Percentiles rank a stretch among this genome's conserved stretches.
phyloP scores from a whole-genome alignment of 768 basidiomycete species.

The Trichaptum fuscoviolaceum region DNA sequence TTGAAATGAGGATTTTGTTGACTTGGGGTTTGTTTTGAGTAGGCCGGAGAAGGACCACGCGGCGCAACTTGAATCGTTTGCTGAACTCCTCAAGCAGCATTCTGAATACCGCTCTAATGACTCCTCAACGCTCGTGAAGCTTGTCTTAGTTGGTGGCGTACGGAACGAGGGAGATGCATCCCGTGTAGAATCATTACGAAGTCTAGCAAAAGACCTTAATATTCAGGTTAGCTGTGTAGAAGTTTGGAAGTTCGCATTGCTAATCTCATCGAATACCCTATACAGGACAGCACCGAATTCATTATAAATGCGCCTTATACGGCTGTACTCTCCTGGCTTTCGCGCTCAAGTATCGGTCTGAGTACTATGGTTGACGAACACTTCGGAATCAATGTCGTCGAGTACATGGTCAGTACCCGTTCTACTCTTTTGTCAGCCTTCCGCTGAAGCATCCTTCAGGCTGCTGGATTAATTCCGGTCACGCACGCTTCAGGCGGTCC shows the following conservation, averaged over 20 bases:
- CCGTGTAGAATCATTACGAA: conserved; percentile 58
- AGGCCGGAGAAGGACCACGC: conserved; percentile 95
- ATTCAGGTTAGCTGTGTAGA: conserved; percentile 48
- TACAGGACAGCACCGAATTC: conserved; percentile 67
- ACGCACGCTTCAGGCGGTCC: conserved; percentile 94
- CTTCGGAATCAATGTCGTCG: conserved; percentile 96
- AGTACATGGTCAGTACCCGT: conserved; percentile 72
- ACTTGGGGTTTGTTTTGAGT: neutral
- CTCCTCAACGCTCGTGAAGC: conserved; percentile 34
- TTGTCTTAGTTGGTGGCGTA: conserved; percentile 81
- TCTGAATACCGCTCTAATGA: conserved; percentile 46
- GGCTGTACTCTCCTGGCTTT: conserved; percentile 64
- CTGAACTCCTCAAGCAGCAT: conserved; percentile 47
- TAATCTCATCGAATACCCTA: neutral
- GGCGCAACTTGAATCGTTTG: conserved; percentile 69
- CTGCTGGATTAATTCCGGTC: conserved; percentile 89
- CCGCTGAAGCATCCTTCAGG: conserved; percentile 41
- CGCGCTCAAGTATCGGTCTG: conserved; percentile 73
- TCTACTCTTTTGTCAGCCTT: conserved; percentile 5
- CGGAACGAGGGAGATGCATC: conserved; percentile 71
- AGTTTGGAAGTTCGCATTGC: neutral
- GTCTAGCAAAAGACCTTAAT: conserved; percentile 54
- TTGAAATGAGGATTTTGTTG: too few species aligned
- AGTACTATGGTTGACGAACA: conserved; percentile 99
- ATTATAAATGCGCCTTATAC: conserved; percentile 79